These are phyloP conservation scores for Parvularia atlantis DNA, from an alignment of 78 protist species.

Conservation along the genomic window DNA sequence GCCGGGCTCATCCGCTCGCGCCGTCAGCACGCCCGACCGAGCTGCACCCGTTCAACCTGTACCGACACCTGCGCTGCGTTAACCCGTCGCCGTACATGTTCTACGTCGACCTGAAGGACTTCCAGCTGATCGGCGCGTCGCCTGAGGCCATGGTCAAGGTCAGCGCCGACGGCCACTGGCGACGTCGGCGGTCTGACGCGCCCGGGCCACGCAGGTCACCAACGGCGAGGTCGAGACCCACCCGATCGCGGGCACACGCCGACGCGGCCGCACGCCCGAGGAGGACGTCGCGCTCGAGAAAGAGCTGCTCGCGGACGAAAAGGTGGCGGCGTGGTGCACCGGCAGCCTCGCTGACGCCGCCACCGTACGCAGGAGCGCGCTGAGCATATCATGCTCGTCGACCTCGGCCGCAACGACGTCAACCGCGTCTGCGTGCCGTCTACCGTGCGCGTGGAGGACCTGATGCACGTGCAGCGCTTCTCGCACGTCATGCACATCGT, in stretches of 20 bases:
- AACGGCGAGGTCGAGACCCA: slow-evolving; percentile 25
- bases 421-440: neutral
- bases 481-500: slow-evolving; percentile 60
- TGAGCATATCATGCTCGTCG: slow-evolving; percentile 62
- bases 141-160: slow-evolving; percentile 43
- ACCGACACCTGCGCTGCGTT: slow-evolving; percentile 34
- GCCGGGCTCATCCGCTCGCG: too few relatives aligned
- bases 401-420: slow-evolving; percentile 38
- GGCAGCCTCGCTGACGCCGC: too few relatives aligned
- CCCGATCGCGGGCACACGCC: slow-evolving; percentile 55
- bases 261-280: slow-evolving; percentile 30
- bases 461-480: slow-evolving; percentile 43
- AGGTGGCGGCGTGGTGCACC: neutral
- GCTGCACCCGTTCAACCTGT: slow-evolving; percentile 44
- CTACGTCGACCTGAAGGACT: slow-evolving; percentile 28
- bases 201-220: neutral
- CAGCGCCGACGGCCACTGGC: neutral
- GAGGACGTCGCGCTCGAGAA: slow-evolving; percentile 20
- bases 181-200: neutral
- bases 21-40: neutral
- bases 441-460: slow-evolving; percentile 15
- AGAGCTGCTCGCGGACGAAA: slow-evolving; percentile 28
- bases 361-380: slow-evolving; percentile 44
- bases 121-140: slow-evolving; percentile 45
- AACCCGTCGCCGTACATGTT: slow-evolving; percentile 65